Percentiles rank a stretch among this genome's conserved stretches.
Conservation (phyloP, 140 eudicot genomes). For the Senecio squalidus region DNA sequence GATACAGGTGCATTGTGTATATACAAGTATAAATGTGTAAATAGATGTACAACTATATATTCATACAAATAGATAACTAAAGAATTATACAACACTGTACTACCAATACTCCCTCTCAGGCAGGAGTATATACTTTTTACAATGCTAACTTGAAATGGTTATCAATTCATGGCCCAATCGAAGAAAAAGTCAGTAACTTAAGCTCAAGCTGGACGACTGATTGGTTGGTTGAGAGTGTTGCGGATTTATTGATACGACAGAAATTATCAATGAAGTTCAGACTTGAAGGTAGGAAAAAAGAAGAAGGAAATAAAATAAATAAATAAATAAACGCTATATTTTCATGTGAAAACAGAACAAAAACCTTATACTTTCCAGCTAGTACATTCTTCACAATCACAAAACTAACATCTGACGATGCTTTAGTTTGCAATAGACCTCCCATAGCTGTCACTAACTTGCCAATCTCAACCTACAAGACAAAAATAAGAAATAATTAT, state of each 20-base stretch:
- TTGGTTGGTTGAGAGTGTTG: neutral
- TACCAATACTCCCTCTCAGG: neutral
- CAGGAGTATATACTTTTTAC: neutral
- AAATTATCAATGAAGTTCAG: neutral
- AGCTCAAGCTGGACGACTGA: neutral
- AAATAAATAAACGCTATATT: neutral
- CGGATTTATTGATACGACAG: no score
- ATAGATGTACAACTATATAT: neutral
- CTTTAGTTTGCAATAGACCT: conserved; percentile 57
- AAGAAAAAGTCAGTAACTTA: neutral
- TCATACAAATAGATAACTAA: neutral
- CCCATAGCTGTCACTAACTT: conserved; percentile 90
- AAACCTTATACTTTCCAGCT: conserved; percentile 86
- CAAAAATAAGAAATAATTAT: conserved; percentile 3
- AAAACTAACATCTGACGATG: conserved; percentile 76
- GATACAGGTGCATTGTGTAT: neutral
- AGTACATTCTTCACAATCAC: conserved; percentile 79
- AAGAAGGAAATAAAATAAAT: neutral
- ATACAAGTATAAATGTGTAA: neutral
- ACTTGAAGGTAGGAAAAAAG: neutral
- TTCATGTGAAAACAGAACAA: conserved; percentile 2
- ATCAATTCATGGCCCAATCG: neutral
- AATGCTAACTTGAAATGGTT: neutral
- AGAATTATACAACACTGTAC: no score
- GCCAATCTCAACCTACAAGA: conserved; percentile 56